Percentiles rank a stretch among this genome's conserved stretches.
These are phyloP conservation scores for Heliamphora exappendiculata DNA, from an alignment of 148 eudicot genomes.

Conservation along the genomic window DNA sequence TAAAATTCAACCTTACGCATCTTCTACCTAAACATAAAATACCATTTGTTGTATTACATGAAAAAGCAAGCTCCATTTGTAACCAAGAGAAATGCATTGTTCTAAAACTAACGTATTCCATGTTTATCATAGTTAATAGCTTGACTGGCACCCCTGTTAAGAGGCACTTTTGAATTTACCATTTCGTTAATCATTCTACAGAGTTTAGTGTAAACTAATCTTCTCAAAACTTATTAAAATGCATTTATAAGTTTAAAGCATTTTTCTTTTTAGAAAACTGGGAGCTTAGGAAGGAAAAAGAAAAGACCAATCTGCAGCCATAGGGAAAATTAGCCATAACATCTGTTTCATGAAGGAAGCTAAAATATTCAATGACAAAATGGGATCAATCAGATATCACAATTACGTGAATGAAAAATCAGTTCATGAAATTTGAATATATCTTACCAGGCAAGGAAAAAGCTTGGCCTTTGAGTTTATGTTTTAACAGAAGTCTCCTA, in stretches of 20 bases:
- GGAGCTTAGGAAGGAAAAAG: neutral
- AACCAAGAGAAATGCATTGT: neutral
- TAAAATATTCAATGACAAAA: neutral
- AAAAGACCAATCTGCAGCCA: neutral
- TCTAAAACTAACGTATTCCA: neutral
- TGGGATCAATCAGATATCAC: neutral
- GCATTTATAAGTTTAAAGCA: neutral
- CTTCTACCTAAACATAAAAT: neutral
- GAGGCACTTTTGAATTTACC: neutral
- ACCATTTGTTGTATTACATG: neutral
- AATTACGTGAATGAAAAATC: neutral
- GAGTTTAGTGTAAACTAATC: neutral
- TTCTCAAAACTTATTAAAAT: neutral
- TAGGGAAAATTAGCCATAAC: neutral
- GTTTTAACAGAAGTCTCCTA: slow-evolving; percentile 62
- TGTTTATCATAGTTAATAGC: neutral
- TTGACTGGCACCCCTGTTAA: neutral
- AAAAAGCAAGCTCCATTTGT: neutral
- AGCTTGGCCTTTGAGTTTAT: slow-evolving; percentile 80
- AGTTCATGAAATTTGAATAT: neutral
- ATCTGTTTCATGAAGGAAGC: neutral
- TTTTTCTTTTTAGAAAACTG: neutral
- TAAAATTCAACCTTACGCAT: neutral
- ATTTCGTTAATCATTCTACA: slow-evolving; percentile 2
- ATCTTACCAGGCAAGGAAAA: slow-evolving; percentile 88